Base-by-base conservation (phyloP, 2,329 filamentous ascomycete species). In the Periconia macrospinosa region DNA sequence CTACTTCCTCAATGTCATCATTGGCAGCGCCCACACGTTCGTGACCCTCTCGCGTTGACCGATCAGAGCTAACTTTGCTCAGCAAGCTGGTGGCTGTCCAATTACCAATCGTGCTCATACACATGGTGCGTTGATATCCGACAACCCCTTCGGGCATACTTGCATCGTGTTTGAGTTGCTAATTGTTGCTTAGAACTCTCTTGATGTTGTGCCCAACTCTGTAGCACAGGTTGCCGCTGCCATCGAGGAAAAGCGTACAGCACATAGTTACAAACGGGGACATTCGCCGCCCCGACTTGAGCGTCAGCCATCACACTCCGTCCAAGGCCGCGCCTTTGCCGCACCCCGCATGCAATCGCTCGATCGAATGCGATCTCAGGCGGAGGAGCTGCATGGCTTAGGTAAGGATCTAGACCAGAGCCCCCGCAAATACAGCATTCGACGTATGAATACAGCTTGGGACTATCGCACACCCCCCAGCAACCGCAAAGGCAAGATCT, bases 171-270 rank as follows among this genome's bases (percentile, higher is more conserved):
- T n/a, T 43, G n/a, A 6, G 3, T 9, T n/a, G 33, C 33, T 37
- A 10, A 37, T n/a, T 37, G 33, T 37, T 37, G 11, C 9, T 5
- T 18, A 76, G 73, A 83, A 83, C 56, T 83, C 81, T 0, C 73
- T 84, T 42, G 81, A 84, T 52, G 79, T 83, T 8, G 74, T 82
- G 9, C 81, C 81, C 17, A 83, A 83, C 51, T 79, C 78, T 1
- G 78, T 81, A 8, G 81, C 80, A 6, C 81, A 83, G 66, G 81
- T 83, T 2, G 80, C 81, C 30, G 78, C 79, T 23, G 80, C 81
- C 3, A 81, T 83, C 20, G 79, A 83, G 64, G 79, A 82, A 54
- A 82, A 81, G 61, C 70, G 76, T 48, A 65, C 64, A 35, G 61
- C 64, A 20, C 59, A 66, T 11, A 51, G 44, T 15, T 57, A 62